Percentiles rank a stretch among this genome's conserved stretches.
Conservation (phyloP, 371 early-diverging fungal genomes). For the Syncephalastrum monosporum region DNA sequence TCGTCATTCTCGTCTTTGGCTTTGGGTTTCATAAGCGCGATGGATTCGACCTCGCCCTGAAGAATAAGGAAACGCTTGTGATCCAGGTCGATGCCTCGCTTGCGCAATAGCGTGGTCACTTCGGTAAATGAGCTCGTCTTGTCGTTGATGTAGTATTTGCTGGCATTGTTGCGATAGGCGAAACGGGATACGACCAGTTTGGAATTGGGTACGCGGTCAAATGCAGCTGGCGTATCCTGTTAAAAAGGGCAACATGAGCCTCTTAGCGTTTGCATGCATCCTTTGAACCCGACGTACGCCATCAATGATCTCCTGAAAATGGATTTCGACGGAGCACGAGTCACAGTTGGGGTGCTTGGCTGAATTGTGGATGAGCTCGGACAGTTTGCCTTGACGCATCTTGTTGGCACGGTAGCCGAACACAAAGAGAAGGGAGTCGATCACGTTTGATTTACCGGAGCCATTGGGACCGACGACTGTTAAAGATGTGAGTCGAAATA, state of each 20-base stretch:
- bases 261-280: neutral
- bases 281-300: conserved; percentile 36
- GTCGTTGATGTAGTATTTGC: conserved; percentile 84
- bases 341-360: conserved; percentile 67
- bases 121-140: conserved; percentile 73
- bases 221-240: conserved; percentile 62
- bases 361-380: conserved; percentile 97
- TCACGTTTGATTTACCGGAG: conserved; percentile 99
- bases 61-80: conserved; percentile 99
- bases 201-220: conserved; percentile 67
- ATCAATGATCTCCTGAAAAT: conserved; percentile 91
- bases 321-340: conserved; percentile 91
- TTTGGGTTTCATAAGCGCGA: conserved; percentile 99
- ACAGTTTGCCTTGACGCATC: conserved; percentile 96
- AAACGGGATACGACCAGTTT: conserved; percentile 81
- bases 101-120: conserved; percentile 84
- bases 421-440: conserved; percentile 98
- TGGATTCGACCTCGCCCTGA: conserved; percentile 99
- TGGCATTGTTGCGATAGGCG: conserved; percentile 70
- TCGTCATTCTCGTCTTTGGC: conserved; percentile 91
- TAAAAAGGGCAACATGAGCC: neutral
- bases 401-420: conserved; percentile 99
- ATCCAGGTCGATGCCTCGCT: conserved; percentile 95
- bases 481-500: conserved; percentile 5
- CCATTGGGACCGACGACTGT: conserved; percentile 98